Base-by-base conservation (phyloP, 306 rosid genomes). In the Prunus mira region DNA sequence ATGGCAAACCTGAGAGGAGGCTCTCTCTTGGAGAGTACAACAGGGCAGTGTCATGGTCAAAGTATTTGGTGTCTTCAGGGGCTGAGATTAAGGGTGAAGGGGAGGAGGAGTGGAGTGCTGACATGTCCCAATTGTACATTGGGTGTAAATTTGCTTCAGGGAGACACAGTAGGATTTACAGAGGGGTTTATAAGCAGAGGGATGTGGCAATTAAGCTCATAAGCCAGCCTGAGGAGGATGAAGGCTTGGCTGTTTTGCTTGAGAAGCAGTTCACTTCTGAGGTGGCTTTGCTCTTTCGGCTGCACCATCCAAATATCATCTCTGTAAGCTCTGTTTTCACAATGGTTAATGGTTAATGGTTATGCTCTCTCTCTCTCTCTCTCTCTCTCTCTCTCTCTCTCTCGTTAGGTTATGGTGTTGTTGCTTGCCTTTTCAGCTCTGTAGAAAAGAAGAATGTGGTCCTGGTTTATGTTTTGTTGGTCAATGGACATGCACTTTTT, bases 51-150 rank as follows among this genome's bases (percentile, higher is more conserved):
- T 96, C 99, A 30, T 96, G 99, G 99, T 96, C 99, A 5, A 96
- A 91, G 82, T 96, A 96, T 69, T 34, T 91, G 83, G 97, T 96
- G 3, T 92, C 99, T 0, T 63, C 93, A 0, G 99, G 98, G 9
- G 99, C 96, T 10, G 93, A 87, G 50, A 96, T 92, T 3, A 96
- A 96, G 57, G 97, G 91, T 1, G 93, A 86, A n/a, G 97, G 90
- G 15, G 98, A 90, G 77, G 93, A 90, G 25, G 97, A 96, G 68
- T 96, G 99, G 97, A 88, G 99, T 69, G 98, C 99, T 3, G 99
- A 95, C 28, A 86, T 95, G 93, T 96, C 99, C 10, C 91, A 89
- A 79, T 78, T 96, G 83, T 78, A 84, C 67, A 84, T 96, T 76
- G 99, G 98, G 18, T 79, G 84, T 22, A 96, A 87, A 58, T 91